These are phyloP conservation scores for Lathyrus tuberosus DNA, from an alignment of 306 rosid species.

Conservation along the genomic window DNA sequence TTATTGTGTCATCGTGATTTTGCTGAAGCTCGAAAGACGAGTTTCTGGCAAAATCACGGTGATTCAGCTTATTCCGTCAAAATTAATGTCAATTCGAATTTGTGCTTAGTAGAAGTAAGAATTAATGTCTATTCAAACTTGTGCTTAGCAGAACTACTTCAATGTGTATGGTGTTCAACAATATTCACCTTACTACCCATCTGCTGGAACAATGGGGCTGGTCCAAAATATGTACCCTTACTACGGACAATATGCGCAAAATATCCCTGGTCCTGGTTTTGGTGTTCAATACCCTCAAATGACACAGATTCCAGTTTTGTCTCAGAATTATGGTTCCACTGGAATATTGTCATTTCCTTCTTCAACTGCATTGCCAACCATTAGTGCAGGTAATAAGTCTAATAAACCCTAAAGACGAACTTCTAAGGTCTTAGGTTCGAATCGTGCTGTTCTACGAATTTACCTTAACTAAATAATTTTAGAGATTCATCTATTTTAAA, in stretches of 20 bases:
- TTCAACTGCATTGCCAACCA: constrained; percentile 50
- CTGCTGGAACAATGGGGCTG: constrained; percentile 64
- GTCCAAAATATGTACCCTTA: constrained; percentile 67
- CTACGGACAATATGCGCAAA: constrained; percentile 72
- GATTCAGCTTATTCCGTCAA: not conserved
- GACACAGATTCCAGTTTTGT: constrained; percentile 66
- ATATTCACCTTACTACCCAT: constrained; percentile 64
- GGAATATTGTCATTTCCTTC: constrained; percentile 73
- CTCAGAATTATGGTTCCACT: constrained; percentile 64
- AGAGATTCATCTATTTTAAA: not conserved
- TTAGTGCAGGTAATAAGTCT: constrained; percentile 55
- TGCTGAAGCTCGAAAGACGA: no score
- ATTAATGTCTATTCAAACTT: not conserved
- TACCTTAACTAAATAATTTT: not conserved
- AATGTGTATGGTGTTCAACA: constrained; percentile 87
- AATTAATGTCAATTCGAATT: not conserved
- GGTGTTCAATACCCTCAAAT: constrained; percentile 76
- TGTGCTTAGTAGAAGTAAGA: not conserved
- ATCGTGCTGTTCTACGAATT: no score
- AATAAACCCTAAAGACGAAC: not conserved
- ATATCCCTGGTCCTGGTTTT: constrained; percentile 59
- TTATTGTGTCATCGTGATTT: not conserved
- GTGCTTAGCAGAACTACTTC: constrained; percentile 58
- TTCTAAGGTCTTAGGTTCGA: no score
- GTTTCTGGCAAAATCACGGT: not conserved